Conservation (phyloP, 2,329 filamentous ascomycete genomes). For the Penicillium corylophilum region DNA sequence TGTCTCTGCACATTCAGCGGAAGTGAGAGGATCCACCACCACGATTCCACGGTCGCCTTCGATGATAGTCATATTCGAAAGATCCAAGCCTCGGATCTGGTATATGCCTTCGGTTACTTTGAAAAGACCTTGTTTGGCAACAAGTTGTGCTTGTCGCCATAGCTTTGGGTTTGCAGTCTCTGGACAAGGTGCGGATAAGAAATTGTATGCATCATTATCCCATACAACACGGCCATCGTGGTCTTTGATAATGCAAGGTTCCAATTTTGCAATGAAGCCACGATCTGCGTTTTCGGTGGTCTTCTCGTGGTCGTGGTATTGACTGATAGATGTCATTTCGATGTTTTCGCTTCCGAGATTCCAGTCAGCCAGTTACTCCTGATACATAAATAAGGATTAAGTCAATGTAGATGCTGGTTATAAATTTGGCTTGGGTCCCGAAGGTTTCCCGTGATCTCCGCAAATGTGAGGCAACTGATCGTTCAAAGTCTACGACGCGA, state of each 20-base stretch:
- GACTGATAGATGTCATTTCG: no score
- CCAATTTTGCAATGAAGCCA: conserved; percentile 22
- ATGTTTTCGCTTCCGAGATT: no score
- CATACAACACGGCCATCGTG: conserved; percentile 32
- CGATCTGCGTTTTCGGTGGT: conserved; percentile 8
- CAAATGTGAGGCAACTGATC: no score
- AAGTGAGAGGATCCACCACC: conserved; percentile 42
- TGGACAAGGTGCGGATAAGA: conserved; percentile 27
- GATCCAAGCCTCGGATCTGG: conserved; percentile 43
- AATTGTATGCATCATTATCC: conserved; percentile 34
- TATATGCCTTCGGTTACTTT: conserved; percentile 38
- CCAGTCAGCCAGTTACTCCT: no score
- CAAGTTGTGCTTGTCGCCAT: conserved; percentile 38
- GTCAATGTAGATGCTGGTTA: no score
- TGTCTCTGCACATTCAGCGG: conserved; percentile 35
- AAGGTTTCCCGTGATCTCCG: no score
- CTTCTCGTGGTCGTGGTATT: no score
- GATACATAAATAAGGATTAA: no score
- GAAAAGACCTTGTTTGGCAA: conserved; percentile 36
- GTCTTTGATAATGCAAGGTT: conserved; percentile 20
- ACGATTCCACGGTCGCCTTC: conserved; percentile 40
- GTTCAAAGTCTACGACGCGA: no score
- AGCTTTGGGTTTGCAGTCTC: conserved; percentile 32
- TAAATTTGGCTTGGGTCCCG: no score
- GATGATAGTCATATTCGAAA: conserved; percentile 45